Evolutionary conservation across 768 basidiomycete genomes (phyloP), one percentile per base, ranked within the genome.

Genomic region (Lactifluus echinatus): DNA sequence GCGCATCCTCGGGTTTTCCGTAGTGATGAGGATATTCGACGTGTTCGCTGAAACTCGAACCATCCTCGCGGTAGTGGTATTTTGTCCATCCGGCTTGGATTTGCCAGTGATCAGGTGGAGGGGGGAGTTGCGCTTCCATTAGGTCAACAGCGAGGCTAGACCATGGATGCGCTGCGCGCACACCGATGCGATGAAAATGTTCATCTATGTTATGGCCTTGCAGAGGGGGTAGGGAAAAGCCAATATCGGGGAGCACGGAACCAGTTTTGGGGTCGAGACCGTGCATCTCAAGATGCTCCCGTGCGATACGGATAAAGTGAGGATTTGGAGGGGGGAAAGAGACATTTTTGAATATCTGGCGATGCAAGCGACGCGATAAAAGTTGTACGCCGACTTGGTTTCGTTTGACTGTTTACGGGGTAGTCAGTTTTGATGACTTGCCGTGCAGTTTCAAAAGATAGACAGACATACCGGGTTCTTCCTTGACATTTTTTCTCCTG

Each of bases 311-410:
- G 39, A 91, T 73, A 65, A 81, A 85, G 1, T 79, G 66, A 11
- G 73, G 59, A 0, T 82, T 74, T 15, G 91, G 85, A 1, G 78
- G 58, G 2, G 83, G 84, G 54, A 89, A 84, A 7, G 80, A 74
- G 46, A 76, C 71, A 65, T 85, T 79, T 56, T 76, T 80, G 70
- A 97, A 96, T 56, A 95, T 79, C 66, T 96, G 94, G 4, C 74
- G 68, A 69, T 93, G 93, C 7, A 96, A 72, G n/a, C 75, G 74
- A 8, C 82, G 79, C 15, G 93, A 89, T 52, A 98, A 81, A 54
- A 96, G 81, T 67, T 98, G 94, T 7, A 97, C 93, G n/a, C 94
- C 94, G 40, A 93, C 76, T 59, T 87, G 82, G 67, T 96, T 97
- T 53, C 91, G 79, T 68, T 84, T 82, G 58, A 77, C 84, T 58